Conservation (phyloP, 2,329 filamentous ascomycete genomes). For the Thielaviopsis musarum region DNA sequence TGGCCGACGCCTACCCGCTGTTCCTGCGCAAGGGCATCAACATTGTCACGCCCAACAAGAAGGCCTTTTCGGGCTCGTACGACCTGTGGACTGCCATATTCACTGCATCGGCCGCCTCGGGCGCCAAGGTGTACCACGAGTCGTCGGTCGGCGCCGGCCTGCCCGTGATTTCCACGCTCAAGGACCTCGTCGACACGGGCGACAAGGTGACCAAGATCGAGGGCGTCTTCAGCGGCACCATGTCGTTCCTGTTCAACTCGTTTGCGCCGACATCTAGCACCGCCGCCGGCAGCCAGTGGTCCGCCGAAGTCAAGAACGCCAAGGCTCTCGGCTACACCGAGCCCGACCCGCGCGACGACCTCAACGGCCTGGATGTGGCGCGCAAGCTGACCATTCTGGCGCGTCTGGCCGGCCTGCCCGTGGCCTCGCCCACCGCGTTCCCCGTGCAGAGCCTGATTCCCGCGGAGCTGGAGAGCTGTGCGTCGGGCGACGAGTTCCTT, state of each 20-base stretch:
- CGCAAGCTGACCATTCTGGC: conserved; percentile 91
- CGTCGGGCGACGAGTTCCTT: conserved; percentile 75
- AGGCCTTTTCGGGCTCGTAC: conserved; percentile 75
- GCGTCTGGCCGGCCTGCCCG: conserved; percentile 61
- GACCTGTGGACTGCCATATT: conserved; percentile 82
- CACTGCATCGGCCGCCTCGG: conserved; percentile 46
- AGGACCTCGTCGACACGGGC: conserved; percentile 86
- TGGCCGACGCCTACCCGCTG: conserved; percentile 68
- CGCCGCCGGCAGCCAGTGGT: conserved; percentile 55
- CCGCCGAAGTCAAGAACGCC: conserved; percentile 77
- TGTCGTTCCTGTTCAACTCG: conserved; percentile 96
- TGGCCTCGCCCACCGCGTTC: conserved; percentile 75
- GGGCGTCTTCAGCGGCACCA: conserved; percentile 92
- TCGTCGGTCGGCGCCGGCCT: conserved; percentile 86
- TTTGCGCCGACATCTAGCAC: conserved; percentile 55
- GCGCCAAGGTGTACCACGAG: conserved; percentile 85
- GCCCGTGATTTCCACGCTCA: conserved; percentile 82
- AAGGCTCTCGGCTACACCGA: conserved; percentile 89
- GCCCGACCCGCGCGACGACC: conserved; percentile 70
- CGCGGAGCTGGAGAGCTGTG: conserved; percentile 59
- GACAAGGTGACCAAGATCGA: conserved; percentile 86
- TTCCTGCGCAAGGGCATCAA: conserved; percentile 71
- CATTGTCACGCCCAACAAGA: conserved; percentile 96
- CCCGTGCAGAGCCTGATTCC: conserved; percentile 90
- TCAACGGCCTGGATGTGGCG: conserved; percentile 84